These are phyloP conservation scores for Xylaria sp. DNA, from an alignment of 2,329 filamentous ascomycete species.

Conservation along the genomic window DNA sequence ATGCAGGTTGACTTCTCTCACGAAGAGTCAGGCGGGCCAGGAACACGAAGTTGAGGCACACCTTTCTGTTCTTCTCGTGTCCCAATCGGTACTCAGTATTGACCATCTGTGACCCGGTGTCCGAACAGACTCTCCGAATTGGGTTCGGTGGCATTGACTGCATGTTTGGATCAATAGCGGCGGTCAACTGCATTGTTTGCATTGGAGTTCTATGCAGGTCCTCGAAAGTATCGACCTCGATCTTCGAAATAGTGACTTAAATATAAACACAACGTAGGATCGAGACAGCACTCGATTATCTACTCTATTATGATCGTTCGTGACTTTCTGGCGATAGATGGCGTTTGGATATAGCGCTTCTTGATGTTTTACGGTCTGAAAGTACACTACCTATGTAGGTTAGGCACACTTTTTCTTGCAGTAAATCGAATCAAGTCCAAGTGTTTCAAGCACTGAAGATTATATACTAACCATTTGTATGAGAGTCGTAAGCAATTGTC, in stretches of 20 bases:
- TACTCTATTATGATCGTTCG: neutral
- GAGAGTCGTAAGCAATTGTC: neutral
- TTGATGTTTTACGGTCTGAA: neutral
- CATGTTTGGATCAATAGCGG: neutral
- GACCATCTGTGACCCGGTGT: neutral
- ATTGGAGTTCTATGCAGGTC: neutral
- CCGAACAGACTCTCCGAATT: constrained; percentile 6
- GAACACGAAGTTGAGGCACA: constrained; percentile 12
- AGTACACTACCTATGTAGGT: neutral
- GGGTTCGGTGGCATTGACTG: constrained; percentile 4
- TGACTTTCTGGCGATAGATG: neutral
- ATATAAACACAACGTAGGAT: constrained; percentile 1
- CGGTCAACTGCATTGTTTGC: neutral
- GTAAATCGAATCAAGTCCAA: neutral
- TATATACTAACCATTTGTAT: neutral
- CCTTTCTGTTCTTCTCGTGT: constrained; percentile 14
- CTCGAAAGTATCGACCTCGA: neutral
- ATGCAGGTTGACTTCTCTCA: constrained; percentile 21
- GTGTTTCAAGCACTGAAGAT: neutral
- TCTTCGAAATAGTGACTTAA: neutral
- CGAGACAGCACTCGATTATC: neutral
- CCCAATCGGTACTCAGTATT: neutral
- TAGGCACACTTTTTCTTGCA: neutral
- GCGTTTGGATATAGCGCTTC: neutral
- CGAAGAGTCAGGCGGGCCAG: constrained; percentile 7